These are phyloP conservation scores for Podaxis sp. DNA, from an alignment of 768 basidiomycete genomes.

Conservation along the genomic window DNA sequence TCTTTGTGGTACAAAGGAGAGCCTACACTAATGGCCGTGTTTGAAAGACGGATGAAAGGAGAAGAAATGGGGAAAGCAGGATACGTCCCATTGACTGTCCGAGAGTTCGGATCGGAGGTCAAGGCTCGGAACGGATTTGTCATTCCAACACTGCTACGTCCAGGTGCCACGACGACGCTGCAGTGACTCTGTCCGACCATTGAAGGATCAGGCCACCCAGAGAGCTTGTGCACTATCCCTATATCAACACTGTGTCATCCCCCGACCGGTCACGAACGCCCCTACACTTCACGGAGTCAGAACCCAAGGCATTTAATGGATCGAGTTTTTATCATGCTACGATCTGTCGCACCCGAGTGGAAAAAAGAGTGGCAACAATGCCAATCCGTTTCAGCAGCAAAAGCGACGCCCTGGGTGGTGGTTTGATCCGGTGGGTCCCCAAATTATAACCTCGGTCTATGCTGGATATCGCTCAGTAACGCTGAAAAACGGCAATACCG, in stretches of 20 bases:
- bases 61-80: too few relatives aligned
- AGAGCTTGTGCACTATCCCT: constrained; percentile 48
- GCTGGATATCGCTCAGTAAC: too few relatives aligned
- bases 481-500: too few relatives aligned
- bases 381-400: constrained; percentile 31
- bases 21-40: too few relatives aligned
- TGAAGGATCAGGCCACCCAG: constrained; percentile 5
- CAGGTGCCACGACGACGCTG: constrained; percentile 64
- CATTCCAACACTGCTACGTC: constrained; percentile 43
- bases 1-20: too few relatives aligned
- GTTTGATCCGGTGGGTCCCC: constrained; percentile 57
- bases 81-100: too few relatives aligned
- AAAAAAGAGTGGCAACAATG: constrained; percentile 61
- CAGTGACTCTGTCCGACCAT: constrained; percentile 12
- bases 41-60: too few relatives aligned
- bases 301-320: constrained; percentile 67
- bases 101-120: too few relatives aligned
- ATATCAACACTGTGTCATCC: constrained; percentile 66
- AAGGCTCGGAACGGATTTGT: too few relatives aligned
- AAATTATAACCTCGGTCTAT: too few relatives aligned
- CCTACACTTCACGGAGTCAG: constrained; percentile 62
- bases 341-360: constrained; percentile 55
- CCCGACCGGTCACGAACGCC: constrained; percentile 61
- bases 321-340: constrained; percentile 83
- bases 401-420: constrained; percentile 40